Base-by-base conservation (phyloP, 202 grass and related monocot genomes). In the Panicum hallii region DNA sequence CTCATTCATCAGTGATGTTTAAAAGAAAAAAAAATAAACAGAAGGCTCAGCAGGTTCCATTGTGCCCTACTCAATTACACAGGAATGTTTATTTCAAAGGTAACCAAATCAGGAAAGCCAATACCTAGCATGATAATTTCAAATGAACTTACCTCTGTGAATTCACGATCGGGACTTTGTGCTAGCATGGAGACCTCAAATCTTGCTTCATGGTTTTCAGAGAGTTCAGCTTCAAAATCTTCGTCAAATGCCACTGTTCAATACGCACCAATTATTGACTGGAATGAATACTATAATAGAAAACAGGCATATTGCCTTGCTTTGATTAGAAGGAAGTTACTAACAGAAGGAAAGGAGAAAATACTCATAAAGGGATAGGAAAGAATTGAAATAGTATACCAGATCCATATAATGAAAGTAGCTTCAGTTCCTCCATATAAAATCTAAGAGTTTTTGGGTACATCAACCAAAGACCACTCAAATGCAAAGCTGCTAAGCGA, bases 151-250 rank as follows among this genome's bases (percentile, higher is more conserved):
- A 98, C 95, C 93, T 98, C 93, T 82, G 93, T 95, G 79, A 98
- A 98, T 79, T 98, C 95, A 88, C 72, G 70, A 82, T 98, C 91
- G 88, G 95, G 95, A 88, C 93, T 98, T 86, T 98, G 93, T n/a
- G 86, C 87, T 90, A 98, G 80, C 85, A 98, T 88, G 49, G 95
- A 98, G 79, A 95, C 93, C 83, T 98, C 95, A 72, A 90, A 84
- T 89, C 75, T 91, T 70, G 93, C 93, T 77, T 95, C 95, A 74
- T 93, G 86, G 68, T 98, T 98, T 90, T 98, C 93, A 61, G 91
- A 93, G 74, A 95, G 91, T 75, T 98, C 95, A 74, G 91, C 89
- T 92, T 95, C 95, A 77, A 98, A 98, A 93, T 98, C 95, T 81
- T 98, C 95, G 69, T 98, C 95, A 72, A 98, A 98, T 67, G 95